Conservation (phyloP, 495 filamentous ascomycete species). For the Amniculicola lignicola region DNA sequence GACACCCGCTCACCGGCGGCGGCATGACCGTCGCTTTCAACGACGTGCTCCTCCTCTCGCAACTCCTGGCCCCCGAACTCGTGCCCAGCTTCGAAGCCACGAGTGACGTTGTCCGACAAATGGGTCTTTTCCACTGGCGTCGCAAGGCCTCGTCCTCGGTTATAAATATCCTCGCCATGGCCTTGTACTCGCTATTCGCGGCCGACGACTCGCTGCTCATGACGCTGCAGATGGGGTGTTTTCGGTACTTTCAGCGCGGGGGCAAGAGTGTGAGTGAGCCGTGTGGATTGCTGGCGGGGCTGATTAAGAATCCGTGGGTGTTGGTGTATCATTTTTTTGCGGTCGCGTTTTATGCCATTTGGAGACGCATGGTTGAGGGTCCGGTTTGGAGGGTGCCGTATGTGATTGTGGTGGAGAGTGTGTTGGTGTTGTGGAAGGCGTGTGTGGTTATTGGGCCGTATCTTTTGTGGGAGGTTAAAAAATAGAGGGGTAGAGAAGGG, state of each 20-base stretch:
- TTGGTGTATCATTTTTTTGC: constrained; percentile 92
- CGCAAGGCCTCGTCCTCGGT: constrained; percentile 77
- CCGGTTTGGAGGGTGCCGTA: constrained; percentile 15
- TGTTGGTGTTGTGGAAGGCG: constrained; percentile 32
- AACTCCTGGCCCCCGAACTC: constrained; percentile 61
- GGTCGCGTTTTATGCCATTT: constrained; percentile 85
- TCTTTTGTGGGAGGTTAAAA: constrained; percentile 31
- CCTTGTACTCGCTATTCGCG: constrained; percentile 85
- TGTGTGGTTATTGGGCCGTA: constrained; percentile 36
- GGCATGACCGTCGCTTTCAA: constrained; percentile 95
- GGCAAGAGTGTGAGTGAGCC: constrained; percentile 68
- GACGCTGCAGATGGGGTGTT: constrained; percentile 85
- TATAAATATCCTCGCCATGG: constrained; percentile 94
- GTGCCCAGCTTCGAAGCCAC: constrained; percentile 71
- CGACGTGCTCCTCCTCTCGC: constrained; percentile 73
- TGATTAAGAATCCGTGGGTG: constrained; percentile 72
- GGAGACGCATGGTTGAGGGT: constrained; percentile 47
- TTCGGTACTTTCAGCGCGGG: constrained; percentile 84
- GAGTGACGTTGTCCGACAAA: constrained; percentile 58
- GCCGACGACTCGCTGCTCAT: constrained; percentile 73
- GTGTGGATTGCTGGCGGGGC: constrained; percentile 76
- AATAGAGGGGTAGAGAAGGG: constrained; percentile 5
- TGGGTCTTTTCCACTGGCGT: constrained; percentile 79
- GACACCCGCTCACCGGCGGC: constrained; percentile 88
- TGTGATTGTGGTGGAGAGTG: constrained; percentile 19